A percentile compares a stretch with the other conserved stretches of the same genome.
Conservation (phyloP, 148 eudicot species). For the Diospyros lotus region DNA sequence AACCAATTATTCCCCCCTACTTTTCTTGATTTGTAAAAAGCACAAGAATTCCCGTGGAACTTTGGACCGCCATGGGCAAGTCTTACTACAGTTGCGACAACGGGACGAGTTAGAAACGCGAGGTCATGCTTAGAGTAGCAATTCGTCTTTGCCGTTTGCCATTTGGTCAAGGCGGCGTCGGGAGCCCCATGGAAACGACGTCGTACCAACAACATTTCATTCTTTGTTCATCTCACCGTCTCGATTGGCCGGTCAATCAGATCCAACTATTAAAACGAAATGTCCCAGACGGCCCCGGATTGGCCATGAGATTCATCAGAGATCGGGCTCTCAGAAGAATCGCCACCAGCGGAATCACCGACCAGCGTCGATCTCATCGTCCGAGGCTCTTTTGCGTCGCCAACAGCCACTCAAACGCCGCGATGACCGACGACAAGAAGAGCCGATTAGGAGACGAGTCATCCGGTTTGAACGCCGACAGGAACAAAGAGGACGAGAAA, state of each 20-base stretch:
- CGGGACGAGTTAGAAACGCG: no score
- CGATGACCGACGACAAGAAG: not conserved
- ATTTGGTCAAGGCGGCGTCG: no score
- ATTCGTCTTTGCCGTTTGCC: no score
- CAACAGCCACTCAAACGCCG: not conserved
- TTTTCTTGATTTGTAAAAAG: no score
- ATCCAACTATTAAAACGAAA: not conserved
- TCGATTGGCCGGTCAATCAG: not conserved
- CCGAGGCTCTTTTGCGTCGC: constrained; percentile 8
- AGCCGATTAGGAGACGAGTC: constrained; percentile 9
- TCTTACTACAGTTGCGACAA: no score
- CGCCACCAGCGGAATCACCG: constrained; percentile 2
- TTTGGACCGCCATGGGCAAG: no score
- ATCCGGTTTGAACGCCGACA: not conserved
- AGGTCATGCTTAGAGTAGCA: no score
- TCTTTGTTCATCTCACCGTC: no score
- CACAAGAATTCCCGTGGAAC: no score
- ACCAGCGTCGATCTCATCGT: constrained; percentile 6
- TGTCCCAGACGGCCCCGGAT: not conserved
- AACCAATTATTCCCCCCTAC: no score
- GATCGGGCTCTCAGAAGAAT: constrained; percentile 3
- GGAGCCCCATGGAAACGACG: no score
- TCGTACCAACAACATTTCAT: no score
- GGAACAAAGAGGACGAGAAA: constrained; percentile 11
- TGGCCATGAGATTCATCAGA: constrained; percentile 24